Conservation (phyloP, 202 grass and related monocot species). For the Zizania palustris region DNA sequence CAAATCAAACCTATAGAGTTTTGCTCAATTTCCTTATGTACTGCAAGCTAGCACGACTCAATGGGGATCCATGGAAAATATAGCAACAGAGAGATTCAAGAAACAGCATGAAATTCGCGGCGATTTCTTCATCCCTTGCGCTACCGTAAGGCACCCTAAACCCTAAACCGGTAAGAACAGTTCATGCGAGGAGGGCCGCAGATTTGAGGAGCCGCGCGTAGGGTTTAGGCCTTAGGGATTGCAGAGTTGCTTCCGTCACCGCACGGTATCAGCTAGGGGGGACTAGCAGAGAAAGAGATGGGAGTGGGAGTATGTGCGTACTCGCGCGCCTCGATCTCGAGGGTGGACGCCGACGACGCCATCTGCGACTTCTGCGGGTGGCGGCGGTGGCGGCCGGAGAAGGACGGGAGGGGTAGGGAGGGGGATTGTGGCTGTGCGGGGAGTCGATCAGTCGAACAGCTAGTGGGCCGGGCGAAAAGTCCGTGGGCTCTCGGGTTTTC, state of each 20-base stretch:
- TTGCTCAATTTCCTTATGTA: not conserved
- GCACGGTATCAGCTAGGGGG: not conserved
- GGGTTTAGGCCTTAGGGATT: constrained; percentile 47
- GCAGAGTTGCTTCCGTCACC: not conserved
- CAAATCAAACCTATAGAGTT: constrained; percentile 2
- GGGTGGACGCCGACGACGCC: constrained; percentile 67
- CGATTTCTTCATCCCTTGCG: constrained; percentile 17
- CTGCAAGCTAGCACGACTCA: not conserved
- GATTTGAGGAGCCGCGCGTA: constrained; percentile 19
- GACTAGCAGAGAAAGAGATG: not conserved
- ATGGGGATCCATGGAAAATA: not conserved
- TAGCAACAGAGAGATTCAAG: constrained; percentile 14
- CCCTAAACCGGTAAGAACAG: not conserved
- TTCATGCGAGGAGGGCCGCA: not conserved
- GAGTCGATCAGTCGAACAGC: too few species aligned
- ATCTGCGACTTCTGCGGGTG: constrained; percentile 31
- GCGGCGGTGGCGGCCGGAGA: constrained; percentile 40
- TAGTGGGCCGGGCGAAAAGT: not conserved
- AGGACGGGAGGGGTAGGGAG: not conserved
- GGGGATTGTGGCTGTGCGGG: not conserved
- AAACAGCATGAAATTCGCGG: constrained; percentile 19
- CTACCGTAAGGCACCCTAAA: not conserved
- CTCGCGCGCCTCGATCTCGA: constrained; percentile 97
- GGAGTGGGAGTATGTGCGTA: constrained; percentile 37
- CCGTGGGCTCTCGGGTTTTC: not conserved